Percentiles rank a stretch among this genome's conserved stretches.
Conservation (phyloP, 306 rosid genomes). For the Glycine latifolia region DNA sequence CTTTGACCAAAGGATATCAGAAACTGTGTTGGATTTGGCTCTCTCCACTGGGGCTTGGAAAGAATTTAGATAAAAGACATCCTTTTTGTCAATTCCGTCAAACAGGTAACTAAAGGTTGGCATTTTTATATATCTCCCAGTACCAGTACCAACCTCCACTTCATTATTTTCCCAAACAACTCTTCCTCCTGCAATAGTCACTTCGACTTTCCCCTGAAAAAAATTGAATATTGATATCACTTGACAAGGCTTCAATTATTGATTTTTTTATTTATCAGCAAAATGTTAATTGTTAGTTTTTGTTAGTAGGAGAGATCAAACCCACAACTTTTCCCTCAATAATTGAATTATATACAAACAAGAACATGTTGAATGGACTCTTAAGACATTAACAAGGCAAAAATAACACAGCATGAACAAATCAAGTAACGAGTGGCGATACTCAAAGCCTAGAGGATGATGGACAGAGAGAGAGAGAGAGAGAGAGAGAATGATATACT, state of each 20-base stretch:
- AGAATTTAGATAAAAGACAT: conserved; percentile 71
- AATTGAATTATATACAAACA: background rate
- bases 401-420: conserved; percentile 28
- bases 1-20: background rate
- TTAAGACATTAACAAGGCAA: background rate
- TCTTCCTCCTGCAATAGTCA: conserved; percentile 11
- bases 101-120: conserved; percentile 74
- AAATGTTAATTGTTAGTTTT: too few relatives aligned
- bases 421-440: background rate
- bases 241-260: conserved; percentile 4
- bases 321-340: too few relatives aligned
- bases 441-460: background rate
- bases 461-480: background rate
- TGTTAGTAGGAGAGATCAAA: too few relatives aligned
- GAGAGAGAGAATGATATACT: background rate
- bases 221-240: conserved; percentile 14
- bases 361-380: background rate
- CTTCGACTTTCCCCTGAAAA: conserved; percentile 38
- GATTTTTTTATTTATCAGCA: too few relatives aligned
- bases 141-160: background rate
- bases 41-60: conserved; percentile 81
- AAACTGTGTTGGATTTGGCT: conserved; percentile 45
- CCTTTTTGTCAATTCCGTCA: conserved; percentile 75
- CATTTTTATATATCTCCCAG: conserved; percentile 69
- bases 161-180: conserved; percentile 16